These are phyloP conservation scores for Termitomyces heimii DNA, from an alignment of 768 basidiomycete species.

Conservation along the genomic window DNA sequence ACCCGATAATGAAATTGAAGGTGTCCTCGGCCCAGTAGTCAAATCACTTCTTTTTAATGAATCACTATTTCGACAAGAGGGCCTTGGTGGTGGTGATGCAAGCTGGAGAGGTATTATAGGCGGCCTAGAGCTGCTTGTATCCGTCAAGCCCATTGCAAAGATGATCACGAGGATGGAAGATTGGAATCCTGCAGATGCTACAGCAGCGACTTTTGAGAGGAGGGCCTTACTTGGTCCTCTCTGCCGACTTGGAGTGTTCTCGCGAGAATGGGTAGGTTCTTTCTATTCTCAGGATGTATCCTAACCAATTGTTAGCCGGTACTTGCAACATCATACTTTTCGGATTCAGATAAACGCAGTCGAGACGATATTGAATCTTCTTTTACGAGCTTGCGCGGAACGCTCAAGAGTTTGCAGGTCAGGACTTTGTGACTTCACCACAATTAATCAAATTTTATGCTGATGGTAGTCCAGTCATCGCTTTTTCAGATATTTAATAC, in stretches of 20 bases:
- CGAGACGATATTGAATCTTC: conserved; percentile 76
- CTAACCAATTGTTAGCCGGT: conserved; percentile 46
- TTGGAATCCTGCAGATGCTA: conserved; percentile 63
- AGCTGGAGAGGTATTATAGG: conserved; percentile 84
- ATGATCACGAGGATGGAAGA: conserved; percentile 73
- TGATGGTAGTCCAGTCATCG: conserved; percentile 30
- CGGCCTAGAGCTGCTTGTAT: conserved; percentile 75
- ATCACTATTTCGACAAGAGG: conserved; percentile 59
- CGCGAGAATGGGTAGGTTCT: conserved; percentile 76
- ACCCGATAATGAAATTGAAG: conserved; percentile 70
- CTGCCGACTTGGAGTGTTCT: conserved; percentile 78
- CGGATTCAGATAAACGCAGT: conserved; percentile 73
- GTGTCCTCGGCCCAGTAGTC: conserved; percentile 73
- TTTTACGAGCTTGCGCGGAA: conserved; percentile 79
- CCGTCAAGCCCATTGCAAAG: conserved; percentile 76
- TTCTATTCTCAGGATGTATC: background rate
- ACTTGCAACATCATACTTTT: conserved; percentile 77
- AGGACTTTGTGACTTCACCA: background rate
- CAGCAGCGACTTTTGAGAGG: conserved; percentile 56
- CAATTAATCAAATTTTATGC: background rate
- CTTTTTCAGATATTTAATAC: conserved; percentile 87
- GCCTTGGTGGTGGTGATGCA: conserved; percentile 65
- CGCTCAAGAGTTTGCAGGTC: conserved; percentile 81
- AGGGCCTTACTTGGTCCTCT: conserved; percentile 78
- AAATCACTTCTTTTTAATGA: conserved; percentile 55